A percentile compares a stretch with the other conserved stretches of the same genome.
These are phyloP conservation scores for Knufia petricola DNA, from an alignment of 2,329 filamentous ascomycete genomes.

Conservation along the genomic window DNA sequence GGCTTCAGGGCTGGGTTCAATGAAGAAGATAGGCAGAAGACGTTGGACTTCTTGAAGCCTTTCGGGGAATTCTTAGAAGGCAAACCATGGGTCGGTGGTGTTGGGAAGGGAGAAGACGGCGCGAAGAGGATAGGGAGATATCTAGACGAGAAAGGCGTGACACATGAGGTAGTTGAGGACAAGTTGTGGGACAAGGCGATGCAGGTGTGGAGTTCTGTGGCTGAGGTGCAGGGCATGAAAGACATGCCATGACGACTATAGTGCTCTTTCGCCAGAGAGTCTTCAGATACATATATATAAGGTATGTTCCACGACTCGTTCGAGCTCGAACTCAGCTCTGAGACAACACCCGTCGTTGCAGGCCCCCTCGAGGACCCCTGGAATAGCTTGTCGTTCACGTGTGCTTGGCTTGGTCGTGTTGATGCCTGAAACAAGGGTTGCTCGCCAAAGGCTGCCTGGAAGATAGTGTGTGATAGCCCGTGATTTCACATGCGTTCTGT, in stretches of 20 bases:
- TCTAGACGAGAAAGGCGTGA: conserved; percentile 16
- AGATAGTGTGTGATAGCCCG: background rate
- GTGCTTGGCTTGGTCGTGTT: background rate
- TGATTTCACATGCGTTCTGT: background rate
- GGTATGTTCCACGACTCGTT: too few species aligned
- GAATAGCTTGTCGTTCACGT: too few species aligned
- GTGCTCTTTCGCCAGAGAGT: too few species aligned
- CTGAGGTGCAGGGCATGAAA: conserved; percentile 1
- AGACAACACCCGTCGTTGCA: too few species aligned
- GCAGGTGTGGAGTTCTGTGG: conserved; percentile 17
- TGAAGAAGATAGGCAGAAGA: conserved; percentile 14
- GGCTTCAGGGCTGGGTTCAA: conserved; percentile 19
- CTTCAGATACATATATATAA: too few species aligned
- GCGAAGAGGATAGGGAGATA: conserved; percentile 11
- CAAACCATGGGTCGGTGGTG: conserved; percentile 10
- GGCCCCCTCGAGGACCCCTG: too few species aligned
- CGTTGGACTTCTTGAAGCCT: conserved; percentile 17
- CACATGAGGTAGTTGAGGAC: conserved; percentile 18
- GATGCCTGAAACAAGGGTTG: background rate
- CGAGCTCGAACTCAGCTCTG: too few species aligned
- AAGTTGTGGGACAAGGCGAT: conserved; percentile 20
- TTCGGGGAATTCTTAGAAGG: conserved; percentile 21
- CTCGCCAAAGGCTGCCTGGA: too few species aligned
- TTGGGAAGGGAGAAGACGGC: conserved; percentile 8
- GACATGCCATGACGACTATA: too few species aligned